Evolutionary conservation across 768 basidiomycete species (phyloP).

Genomic region (Psilocybe cubensis): DNA sequence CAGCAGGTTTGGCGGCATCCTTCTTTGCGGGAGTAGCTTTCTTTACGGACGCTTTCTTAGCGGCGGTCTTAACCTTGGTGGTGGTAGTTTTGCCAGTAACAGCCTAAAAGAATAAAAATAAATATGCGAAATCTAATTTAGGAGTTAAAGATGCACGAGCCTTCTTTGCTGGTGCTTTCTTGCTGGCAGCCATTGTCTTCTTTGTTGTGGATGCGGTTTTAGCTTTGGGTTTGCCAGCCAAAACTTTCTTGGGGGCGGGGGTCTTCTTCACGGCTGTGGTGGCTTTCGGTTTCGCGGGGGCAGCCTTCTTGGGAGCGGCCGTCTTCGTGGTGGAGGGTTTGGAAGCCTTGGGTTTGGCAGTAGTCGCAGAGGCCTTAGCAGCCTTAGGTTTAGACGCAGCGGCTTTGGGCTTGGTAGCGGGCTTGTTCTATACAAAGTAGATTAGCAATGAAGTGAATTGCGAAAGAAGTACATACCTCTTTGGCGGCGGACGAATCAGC

Average conservation of each 20-base stretch:
- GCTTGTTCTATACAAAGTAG: conserved; percentile 20
- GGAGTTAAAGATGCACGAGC: conserved; percentile 22
- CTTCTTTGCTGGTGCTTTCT: conserved; percentile 45
- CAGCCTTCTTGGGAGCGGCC: conserved; percentile 26
- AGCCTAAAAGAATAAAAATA: conserved; percentile 30
- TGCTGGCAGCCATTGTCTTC: conserved; percentile 40
- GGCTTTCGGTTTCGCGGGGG: conserved; percentile 32
- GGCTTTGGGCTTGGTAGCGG: conserved; percentile 39
- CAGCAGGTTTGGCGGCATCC: conserved; percentile 32
- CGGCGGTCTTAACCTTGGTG: conserved; percentile 45
- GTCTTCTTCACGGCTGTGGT: conserved; percentile 29
- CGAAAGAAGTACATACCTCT: conserved; percentile 31
- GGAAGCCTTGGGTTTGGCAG: conserved; percentile 21
- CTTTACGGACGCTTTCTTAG: conserved; percentile 41
- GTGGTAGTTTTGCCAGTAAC: conserved; percentile 44
- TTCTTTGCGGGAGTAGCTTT: conserved; percentile 34
- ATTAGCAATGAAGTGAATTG: background rate
- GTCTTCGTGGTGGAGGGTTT: conserved; percentile 31
- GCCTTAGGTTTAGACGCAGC: conserved; percentile 32
- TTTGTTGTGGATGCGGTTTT: conserved; percentile 36
- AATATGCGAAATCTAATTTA: background rate
- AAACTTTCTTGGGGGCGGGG: conserved; percentile 36
- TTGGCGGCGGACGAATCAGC: conserved; percentile 41
- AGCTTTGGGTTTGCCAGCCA: conserved; percentile 39
- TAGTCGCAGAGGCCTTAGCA: conserved; percentile 33